Evolutionary conservation across 305 asterid genomes (phyloP), one percentile per base, ranked within the genome.

Genomic region (Salvia sclarea): DNA sequence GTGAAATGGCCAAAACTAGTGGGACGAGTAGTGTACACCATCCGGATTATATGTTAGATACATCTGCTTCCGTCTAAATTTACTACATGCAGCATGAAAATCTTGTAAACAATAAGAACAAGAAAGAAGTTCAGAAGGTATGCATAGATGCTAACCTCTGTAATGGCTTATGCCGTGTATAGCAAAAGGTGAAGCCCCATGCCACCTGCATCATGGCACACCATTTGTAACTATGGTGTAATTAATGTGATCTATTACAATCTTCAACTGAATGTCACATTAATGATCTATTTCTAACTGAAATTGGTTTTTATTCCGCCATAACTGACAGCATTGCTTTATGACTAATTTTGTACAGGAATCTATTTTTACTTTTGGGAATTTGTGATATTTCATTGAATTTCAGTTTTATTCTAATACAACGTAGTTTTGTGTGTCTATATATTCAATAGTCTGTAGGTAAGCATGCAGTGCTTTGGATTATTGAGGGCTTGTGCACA

Each of bases 401-500:
- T 21, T 66, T 59, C 60, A 20, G 22, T 13, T 35, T 58, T 30
- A 9, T 49, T 31, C n/a, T 21, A 17, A 58, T 44, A 20, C 2
- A 24, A 3, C 2, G 5, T 53, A 3, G 64, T 2, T 16, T 17
- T 31, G 47, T 13, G 7, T 11, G 21, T 20, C 8, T 40, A 33
- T 28, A 30, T 33, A 5, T 31, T 20, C 1, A 9, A 61, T 40
- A 21, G 13, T 50, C n/a, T 38, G 17, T 49, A 11, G 24, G 38
- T 35, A 22, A 16, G 12, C n/a, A 6, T n/a, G 2, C 14, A 22
- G 2, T 24, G 11, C 5, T 35, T 69, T 59, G 47, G 50, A 47
- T 69, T 62, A 22, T 54, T 38, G 33, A 52, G 41, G 52, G 43
- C 54, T 38, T 41, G 56, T 16, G 47, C 18, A 33, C 53, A 49